A percentile compares a stretch with the other conserved stretches of the same genome.
phyloP scores from a whole-genome alignment of 2,329 filamentous ascomycete genomes.

The Epichloe typhina region DNA sequence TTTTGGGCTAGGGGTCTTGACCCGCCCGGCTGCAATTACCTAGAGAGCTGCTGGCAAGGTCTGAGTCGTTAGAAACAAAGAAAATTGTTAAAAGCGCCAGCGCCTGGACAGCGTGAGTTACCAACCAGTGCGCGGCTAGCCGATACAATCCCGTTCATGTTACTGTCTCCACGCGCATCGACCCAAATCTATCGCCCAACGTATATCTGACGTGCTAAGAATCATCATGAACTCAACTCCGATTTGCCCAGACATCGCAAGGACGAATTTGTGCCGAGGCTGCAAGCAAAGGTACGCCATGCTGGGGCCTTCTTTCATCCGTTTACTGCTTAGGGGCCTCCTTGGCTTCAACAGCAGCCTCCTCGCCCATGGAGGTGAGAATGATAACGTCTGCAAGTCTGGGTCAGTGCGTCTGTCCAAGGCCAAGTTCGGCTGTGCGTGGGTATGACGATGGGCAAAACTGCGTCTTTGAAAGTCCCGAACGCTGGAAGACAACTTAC shows the following conservation, averaged over 20 bases:
- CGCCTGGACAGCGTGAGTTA: conserved; percentile 14
- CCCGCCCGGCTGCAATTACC: conserved; percentile 19
- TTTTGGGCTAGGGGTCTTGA: conserved; percentile 17
- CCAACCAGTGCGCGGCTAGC: conserved; percentile 24
- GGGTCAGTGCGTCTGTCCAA: background rate
- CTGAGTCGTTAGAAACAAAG: conserved; percentile 24
- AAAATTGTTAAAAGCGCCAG: conserved; percentile 14
- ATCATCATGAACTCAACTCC: conserved; percentile 17
- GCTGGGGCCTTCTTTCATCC: conserved; percentile 8
- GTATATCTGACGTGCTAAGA: conserved; percentile 21
- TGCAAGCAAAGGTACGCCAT: conserved; percentile 13
- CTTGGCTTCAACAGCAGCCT: conserved; percentile 85
- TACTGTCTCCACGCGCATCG: conserved; percentile 25
- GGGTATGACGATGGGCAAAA: background rate
- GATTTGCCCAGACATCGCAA: conserved; percentile 14
- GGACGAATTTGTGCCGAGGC: conserved; percentile 11
- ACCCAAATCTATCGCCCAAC: conserved; percentile 26
- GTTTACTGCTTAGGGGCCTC: conserved; percentile 51
- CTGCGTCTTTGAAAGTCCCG: background rate
- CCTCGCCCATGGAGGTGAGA: conserved; percentile 92
- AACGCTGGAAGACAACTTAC: conserved; percentile 44
- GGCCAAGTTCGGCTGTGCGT: background rate
- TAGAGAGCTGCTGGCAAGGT: conserved; percentile 17
- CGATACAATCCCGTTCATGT: conserved; percentile 32
- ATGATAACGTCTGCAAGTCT: conserved; percentile 65